phyloP scores from a whole-genome alignment of 345 rosid genomes.

The Arabidopsis suecica region DNA sequence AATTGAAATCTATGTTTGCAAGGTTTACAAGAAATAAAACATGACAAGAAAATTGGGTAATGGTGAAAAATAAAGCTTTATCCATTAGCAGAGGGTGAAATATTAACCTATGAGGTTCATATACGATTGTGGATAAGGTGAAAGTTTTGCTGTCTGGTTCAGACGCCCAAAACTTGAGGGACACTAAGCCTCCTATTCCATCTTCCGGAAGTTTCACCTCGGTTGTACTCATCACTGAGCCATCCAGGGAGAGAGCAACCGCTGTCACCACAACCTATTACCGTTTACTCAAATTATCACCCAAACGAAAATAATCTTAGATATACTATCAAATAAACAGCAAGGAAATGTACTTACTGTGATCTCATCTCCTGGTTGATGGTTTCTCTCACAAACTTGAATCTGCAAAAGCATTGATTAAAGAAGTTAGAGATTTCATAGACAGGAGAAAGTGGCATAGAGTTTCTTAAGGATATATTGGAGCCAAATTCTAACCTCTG shows the following conservation, averaged over 20 bases:
- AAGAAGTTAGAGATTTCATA: background rate
- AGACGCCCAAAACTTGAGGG: conserved; percentile 85
- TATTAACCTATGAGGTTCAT: conserved; percentile 90
- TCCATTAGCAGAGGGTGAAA: conserved; percentile 15
- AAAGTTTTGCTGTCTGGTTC: conserved; percentile 63
- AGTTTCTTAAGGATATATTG: background rate
- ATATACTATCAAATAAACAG: conserved; percentile 6
- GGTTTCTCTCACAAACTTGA: conserved; percentile 96
- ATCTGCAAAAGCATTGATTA: conserved; percentile 54
- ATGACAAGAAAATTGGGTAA: background rate
- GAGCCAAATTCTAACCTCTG: conserved; percentile 64
- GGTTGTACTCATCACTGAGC: conserved; percentile 79
- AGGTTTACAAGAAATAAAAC: background rate
- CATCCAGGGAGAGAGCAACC: conserved; percentile 81
- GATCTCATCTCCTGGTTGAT: conserved; percentile 91
- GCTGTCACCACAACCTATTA: conserved; percentile 74
- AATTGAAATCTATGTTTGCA: background rate
- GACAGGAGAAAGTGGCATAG: conserved; percentile 18
- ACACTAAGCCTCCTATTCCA: conserved; percentile 82
- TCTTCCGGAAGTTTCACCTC: conserved; percentile 92
- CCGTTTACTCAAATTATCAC: conserved; percentile 34
- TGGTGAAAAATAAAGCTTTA: background rate
- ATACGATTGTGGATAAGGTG: conserved; percentile 78
- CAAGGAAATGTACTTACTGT: conserved; percentile 55
- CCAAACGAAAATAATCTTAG: background rate